Percentiles rank a stretch among this genome's conserved stretches.
Conservation (phyloP, 2,329 filamentous ascomycete species). For the Penicillium sp. region DNA sequence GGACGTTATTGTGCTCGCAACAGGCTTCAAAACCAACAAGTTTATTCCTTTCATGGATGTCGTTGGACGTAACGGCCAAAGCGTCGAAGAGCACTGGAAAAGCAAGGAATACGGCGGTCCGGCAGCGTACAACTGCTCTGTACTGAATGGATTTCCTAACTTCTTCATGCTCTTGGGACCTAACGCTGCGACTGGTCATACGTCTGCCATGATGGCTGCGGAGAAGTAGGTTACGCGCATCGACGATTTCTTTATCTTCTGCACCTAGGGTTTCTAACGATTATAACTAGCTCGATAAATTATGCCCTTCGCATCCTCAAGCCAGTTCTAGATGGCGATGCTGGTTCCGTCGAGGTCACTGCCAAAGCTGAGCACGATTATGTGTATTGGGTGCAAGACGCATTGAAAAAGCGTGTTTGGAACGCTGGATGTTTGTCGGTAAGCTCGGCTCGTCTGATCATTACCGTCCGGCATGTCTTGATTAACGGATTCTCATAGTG, state of each 20-base stretch:
- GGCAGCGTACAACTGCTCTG: constrained; percentile 61
- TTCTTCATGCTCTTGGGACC: constrained; percentile 38
- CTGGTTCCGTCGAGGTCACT: constrained; percentile 21
- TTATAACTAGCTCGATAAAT: constrained; percentile 49
- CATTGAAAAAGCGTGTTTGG: constrained; percentile 50
- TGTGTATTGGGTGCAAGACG: constrained; percentile 48
- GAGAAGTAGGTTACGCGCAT: constrained; percentile 61
- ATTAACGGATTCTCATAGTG: too few relatives aligned
- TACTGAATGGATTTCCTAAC: constrained; percentile 54
- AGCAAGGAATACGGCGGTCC: constrained; percentile 58
- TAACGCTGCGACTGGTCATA: constrained; percentile 39
- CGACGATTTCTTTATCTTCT: too few relatives aligned
- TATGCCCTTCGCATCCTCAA: constrained; percentile 61
- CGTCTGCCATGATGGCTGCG: constrained; percentile 58
- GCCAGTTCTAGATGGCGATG: constrained; percentile 51
- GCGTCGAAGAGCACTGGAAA: constrained; percentile 28
- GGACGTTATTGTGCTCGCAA: constrained; percentile 30
- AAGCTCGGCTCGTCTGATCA: too few relatives aligned
- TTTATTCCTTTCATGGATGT: constrained; percentile 27
- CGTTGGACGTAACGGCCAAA: constrained; percentile 24
- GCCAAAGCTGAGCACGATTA: constrained; percentile 46
- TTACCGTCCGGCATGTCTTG: too few relatives aligned
- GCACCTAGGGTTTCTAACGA: background rate
- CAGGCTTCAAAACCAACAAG: constrained; percentile 29
- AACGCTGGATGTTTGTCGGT: constrained; percentile 38